Evolutionary conservation across 1,139 yeast species (phyloP).

Genomic region (Taiozyma sp.): DNA sequence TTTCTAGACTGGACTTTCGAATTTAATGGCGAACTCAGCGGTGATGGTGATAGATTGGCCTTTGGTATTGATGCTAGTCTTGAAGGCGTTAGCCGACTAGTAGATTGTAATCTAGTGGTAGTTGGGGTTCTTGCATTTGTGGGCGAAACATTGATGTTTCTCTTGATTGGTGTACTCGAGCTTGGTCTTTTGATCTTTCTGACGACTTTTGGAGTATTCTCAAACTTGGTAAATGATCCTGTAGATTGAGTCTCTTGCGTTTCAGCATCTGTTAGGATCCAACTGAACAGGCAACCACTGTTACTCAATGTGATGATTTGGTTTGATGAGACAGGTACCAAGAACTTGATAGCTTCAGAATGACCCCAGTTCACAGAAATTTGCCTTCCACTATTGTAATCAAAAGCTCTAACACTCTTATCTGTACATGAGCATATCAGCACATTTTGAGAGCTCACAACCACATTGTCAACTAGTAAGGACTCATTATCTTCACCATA

Average conservation of each 20-base stretch:
- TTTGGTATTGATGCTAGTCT: conserved; percentile 13
- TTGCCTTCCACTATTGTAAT: conserved; percentile 39
- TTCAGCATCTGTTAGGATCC: conserved; percentile 26
- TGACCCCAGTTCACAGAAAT: conserved; percentile 59
- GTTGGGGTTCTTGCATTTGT: conserved; percentile 5
- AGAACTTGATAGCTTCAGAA: conserved; percentile 47
- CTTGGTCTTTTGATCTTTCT: conserved; percentile 22
- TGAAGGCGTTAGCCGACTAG: conserved; percentile 21
- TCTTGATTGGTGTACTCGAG: conserved; percentile 2
- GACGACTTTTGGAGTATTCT: conserved; percentile 20
- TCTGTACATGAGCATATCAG: conserved; percentile 48
- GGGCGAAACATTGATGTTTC: conserved; percentile 8
- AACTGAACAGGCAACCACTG: conserved; percentile 49
- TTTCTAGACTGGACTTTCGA: background rate
- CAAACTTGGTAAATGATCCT: conserved; percentile 8
- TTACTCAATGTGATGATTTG: conserved; percentile 38
- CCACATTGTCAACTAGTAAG: conserved; percentile 38
- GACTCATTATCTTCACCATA: conserved; percentile 35
- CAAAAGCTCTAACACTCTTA: conserved; percentile 49
- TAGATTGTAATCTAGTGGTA: conserved; percentile 13
- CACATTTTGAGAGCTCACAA: conserved; percentile 23
- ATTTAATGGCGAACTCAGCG: conserved; percentile 1
- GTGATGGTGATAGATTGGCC: conserved; percentile 20
- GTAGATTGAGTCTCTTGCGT: conserved; percentile 3
- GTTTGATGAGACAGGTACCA: conserved; percentile 26